A percentile compares a stretch with the other conserved stretches of the same genome.
These are phyloP conservation scores for Triticum turgidum DNA, from an alignment of 176 grass and related monocot genomes.

Conservation along the genomic window DNA sequence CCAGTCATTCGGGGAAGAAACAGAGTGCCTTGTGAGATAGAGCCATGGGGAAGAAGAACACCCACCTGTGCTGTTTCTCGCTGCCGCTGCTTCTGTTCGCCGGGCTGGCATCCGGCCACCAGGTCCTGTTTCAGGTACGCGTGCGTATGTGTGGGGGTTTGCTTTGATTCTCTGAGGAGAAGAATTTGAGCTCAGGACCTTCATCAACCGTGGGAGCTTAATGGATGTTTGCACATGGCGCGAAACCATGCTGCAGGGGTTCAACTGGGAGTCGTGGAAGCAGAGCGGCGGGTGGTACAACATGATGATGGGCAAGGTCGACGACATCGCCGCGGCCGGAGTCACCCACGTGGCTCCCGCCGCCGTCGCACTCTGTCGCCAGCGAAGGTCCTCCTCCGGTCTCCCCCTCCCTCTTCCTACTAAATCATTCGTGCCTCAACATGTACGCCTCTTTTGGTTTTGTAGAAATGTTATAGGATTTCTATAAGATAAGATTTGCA, in stretches of 20 bases:
- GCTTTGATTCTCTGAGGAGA: background rate
- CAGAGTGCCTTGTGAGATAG: background rate
- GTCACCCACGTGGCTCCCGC: no score
- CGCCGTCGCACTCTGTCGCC: no score
- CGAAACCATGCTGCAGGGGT: slow-evolving; percentile 13
- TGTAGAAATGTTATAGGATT: no score
- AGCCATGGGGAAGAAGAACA: background rate
- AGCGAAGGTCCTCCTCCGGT: background rate
- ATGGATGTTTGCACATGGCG: no score
- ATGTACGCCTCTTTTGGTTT: no score
- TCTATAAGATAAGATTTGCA: no score
- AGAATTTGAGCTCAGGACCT: background rate
- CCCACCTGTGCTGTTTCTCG: slow-evolving; percentile 15
- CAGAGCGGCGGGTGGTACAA: no score
- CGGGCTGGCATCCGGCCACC: slow-evolving; percentile 18
- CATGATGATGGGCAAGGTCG: no score
- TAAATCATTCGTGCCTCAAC: background rate
- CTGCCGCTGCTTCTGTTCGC: slow-evolving; percentile 11
- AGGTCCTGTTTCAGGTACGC: slow-evolving; percentile 62
- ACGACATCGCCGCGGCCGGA: no score
- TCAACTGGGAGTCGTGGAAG: no score
- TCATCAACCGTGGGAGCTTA: background rate
- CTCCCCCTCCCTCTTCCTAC: background rate
- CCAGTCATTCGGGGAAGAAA: background rate
- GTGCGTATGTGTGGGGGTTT: background rate